phyloP scores from a whole-genome alignment of 2,329 filamentous ascomycete genomes.

The Emergomyces orientalis region DNA sequence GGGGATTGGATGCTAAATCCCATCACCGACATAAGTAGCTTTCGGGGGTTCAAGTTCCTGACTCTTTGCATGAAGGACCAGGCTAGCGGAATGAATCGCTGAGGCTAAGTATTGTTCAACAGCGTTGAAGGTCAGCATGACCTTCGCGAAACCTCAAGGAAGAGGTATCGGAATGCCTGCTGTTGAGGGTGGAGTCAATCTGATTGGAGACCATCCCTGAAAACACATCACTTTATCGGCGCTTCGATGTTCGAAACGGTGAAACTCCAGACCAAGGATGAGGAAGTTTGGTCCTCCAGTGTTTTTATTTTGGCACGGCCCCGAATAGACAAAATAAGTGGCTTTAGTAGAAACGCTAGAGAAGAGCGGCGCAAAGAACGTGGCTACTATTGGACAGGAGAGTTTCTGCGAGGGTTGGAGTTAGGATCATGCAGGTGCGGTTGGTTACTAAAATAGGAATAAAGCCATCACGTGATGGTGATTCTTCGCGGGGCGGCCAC shows the following conservation, averaged over 20 bases:
- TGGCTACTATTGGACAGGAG: background rate
- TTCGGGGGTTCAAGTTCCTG: background rate
- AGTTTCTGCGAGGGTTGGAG: background rate
- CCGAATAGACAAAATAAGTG: background rate
- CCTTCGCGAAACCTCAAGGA: background rate
- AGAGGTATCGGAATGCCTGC: background rate
- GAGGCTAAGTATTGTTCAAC: background rate
- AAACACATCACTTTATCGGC: background rate
- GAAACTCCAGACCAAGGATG: background rate
- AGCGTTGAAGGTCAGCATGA: background rate
- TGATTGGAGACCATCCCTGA: background rate
- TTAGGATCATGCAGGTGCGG: background rate
- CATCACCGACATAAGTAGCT: slow-evolving; percentile 1
- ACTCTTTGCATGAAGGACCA: background rate
- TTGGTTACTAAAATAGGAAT: background rate
- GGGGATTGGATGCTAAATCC: slow-evolving; percentile 6
- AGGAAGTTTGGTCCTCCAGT: too few species aligned
- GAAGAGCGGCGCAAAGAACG: background rate
- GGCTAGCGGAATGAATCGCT: background rate
- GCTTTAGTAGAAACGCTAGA: background rate
- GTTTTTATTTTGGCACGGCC: background rate
- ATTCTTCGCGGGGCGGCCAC: background rate
- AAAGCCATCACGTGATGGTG: background rate
- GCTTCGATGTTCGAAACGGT: slow-evolving; percentile 2
- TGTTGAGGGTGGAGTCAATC: background rate